Evolutionary conservation across 2,329 filamentous ascomycete species (phyloP).

Genomic region (Alternaria brassicicola): DNA sequence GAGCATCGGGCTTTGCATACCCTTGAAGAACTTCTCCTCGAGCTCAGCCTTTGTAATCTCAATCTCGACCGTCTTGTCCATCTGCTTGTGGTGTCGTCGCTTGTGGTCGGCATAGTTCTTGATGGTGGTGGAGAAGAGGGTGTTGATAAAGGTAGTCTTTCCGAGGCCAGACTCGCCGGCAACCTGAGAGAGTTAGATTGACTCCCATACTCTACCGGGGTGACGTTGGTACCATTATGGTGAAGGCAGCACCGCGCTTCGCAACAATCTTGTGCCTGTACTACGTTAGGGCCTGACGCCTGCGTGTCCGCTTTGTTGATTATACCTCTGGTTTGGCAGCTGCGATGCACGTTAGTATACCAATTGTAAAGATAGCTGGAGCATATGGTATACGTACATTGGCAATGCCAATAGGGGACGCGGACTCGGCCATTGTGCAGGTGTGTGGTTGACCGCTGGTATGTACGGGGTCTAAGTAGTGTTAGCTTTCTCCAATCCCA

Average conservation of each 20-base stretch:
- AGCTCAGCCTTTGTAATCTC: slow-evolving; percentile 99
- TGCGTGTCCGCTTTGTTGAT: slow-evolving; percentile 23
- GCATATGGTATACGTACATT: slow-evolving; percentile 60
- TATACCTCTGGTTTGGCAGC: slow-evolving; percentile 72
- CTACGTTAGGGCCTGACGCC: slow-evolving; percentile 40
- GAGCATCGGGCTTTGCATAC: slow-evolving; percentile 55
- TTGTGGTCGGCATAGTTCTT: slow-evolving; percentile 99
- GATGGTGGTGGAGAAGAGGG: slow-evolving; percentile 99
- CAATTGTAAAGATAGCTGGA: not conserved
- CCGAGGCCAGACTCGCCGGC: slow-evolving; percentile 97
- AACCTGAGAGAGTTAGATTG: slow-evolving; percentile 65
- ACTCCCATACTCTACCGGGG: not conserved
- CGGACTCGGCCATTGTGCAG: slow-evolving; percentile 65
- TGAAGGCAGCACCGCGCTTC: slow-evolving; percentile 94
- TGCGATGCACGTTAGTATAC: slow-evolving; percentile 50
- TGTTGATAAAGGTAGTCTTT: slow-evolving; percentile 99
- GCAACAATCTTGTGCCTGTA: slow-evolving; percentile 73
- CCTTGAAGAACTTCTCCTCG: slow-evolving; percentile 99
- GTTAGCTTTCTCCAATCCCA: slow-evolving; percentile 21
- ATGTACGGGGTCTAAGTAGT: slow-evolving; percentile 24
- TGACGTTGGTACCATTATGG: slow-evolving; percentile 81
- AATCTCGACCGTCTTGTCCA: slow-evolving; percentile 99
- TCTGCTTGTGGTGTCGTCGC: slow-evolving; percentile 97
- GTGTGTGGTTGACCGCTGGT: slow-evolving; percentile 26
- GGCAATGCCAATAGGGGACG: slow-evolving; percentile 74